These are phyloP conservation scores for Populus hybrid DNA, from an alignment of 441 rosid genomes.

Conservation along the genomic window DNA sequence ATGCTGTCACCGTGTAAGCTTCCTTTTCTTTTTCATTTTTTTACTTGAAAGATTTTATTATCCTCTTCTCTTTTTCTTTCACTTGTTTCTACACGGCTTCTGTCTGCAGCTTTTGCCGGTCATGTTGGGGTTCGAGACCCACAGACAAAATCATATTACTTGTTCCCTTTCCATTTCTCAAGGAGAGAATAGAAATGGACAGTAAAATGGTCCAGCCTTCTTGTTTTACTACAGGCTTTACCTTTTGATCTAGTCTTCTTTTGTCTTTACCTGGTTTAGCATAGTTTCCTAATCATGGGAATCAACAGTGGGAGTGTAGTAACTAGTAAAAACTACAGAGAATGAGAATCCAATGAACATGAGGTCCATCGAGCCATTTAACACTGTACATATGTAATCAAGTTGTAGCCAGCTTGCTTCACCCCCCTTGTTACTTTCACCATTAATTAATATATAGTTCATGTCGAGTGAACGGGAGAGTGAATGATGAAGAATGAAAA, in stretches of 20 bases:
- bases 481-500: background rate
- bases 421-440: too few relatives aligned
- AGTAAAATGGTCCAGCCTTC: slow-evolving; percentile 11
- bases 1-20: slow-evolving; percentile 97
- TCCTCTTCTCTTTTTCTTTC: background rate
- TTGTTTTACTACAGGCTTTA: background rate
- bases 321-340: background rate
- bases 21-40: background rate
- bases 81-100: slow-evolving; percentile 68
- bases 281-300: background rate
- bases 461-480: background rate
- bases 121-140: slow-evolving; percentile 31
- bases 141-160: slow-evolving; percentile 41
- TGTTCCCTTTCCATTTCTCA: slow-evolving; percentile 9
- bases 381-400: background rate
- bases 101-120: slow-evolving; percentile 92
- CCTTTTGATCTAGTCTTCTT: background rate
- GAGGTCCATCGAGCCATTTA: background rate
- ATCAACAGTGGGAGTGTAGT: background rate
- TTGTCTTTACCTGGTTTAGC: background rate
- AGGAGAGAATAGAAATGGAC: slow-evolving; percentile 13
- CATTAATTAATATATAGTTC: too few relatives aligned
- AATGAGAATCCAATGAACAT: background rate
- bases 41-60: background rate
- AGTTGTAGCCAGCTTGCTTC: background rate